Base-by-base conservation (phyloP, 495 filamentous ascomycete species). In the Talaromyces liani region DNA sequence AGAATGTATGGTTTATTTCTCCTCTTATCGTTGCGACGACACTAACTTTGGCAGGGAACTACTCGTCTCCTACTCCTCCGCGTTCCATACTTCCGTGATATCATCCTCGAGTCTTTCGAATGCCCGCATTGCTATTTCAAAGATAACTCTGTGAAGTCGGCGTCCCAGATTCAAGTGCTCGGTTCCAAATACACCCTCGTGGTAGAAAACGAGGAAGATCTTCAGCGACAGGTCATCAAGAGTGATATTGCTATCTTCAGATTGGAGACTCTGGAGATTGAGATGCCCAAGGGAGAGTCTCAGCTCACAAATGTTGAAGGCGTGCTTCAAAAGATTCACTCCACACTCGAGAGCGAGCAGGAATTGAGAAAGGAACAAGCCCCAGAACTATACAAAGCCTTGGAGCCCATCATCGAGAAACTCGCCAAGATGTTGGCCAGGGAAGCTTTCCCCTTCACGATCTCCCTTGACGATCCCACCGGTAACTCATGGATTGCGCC, bases 401-500 rank as follows among this genome's bases (percentile, higher is more conserved):
- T 98, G 41, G 83, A 84, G 36, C 84, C 82, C 31, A 81, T 97
- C 58, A 85, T 96, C 64, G 70, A 80, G 24, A 88, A 85, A 59
- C 80, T 92, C 1, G 75, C 84, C 62, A 82, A 85, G 27, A 95
- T 97, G 82, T 71, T 93, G 18, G 82, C 83, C 10, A 86, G 91
- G 14, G 79, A 85, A 8, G 82, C 79, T 2, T 93, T 93, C 70
- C 94, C 95, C n/a, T 97, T 98, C 79, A 86, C 88, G 6, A 75
- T 98, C 34, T 85, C 83, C 10, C 72, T 97, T 34, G 91, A 99
- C 72, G 94, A 99, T 68, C 89, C 89, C 2, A 90, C 92, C 4
- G 94, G 94, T n/a, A 99, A 99, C 80, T 95, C 91, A 3, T 98
- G 90, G 84, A 95, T 99, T 68, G 91, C 96, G 58, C 94, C 94